Conservation (phyloP, 2,329 filamentous ascomycete species). For the Setomelanomma holmii region DNA sequence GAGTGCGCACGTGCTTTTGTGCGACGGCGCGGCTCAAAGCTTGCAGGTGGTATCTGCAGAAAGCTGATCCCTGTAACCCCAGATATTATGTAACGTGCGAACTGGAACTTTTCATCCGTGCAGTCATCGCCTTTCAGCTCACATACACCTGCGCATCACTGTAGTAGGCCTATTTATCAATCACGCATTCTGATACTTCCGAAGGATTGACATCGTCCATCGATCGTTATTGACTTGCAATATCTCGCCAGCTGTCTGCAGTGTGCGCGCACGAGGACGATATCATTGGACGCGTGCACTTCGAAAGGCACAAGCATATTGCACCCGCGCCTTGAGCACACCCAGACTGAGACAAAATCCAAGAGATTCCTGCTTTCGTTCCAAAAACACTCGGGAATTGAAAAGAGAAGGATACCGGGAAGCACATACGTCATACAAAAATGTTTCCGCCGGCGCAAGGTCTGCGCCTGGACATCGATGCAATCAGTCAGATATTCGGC, state of each 20-base stretch:
- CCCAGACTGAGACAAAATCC: no score
- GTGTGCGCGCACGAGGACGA: no score
- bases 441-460: slow-evolving; percentile 63
- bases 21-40: slow-evolving; percentile 17
- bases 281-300: no score
- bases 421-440: slow-evolving; percentile 40
- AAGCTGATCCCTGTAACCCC: slow-evolving; percentile 23
- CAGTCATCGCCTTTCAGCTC: slow-evolving; percentile 19
- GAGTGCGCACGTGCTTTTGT: slow-evolving; percentile 3
- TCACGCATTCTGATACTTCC: no score
- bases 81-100: slow-evolving; percentile 20
- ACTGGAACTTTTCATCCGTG: slow-evolving; percentile 23
- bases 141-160: not conserved
- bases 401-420: slow-evolving; percentile 8
- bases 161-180: not conserved
- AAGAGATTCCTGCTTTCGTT: no score
- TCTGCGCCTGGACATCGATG: slow-evolving; percentile 81
- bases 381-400: not conserved
- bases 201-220: no score
- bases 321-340: no score
- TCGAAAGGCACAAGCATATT: no score
- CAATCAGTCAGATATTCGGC: slow-evolving; percentile 90
- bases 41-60: slow-evolving; percentile 18
- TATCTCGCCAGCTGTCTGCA: no score
- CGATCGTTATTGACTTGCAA: no score